A percentile compares a stretch with the other conserved stretches of the same genome.
phyloP scores from a whole-genome alignment of 805 yeast species.

The Candida easanensis region DNA sequence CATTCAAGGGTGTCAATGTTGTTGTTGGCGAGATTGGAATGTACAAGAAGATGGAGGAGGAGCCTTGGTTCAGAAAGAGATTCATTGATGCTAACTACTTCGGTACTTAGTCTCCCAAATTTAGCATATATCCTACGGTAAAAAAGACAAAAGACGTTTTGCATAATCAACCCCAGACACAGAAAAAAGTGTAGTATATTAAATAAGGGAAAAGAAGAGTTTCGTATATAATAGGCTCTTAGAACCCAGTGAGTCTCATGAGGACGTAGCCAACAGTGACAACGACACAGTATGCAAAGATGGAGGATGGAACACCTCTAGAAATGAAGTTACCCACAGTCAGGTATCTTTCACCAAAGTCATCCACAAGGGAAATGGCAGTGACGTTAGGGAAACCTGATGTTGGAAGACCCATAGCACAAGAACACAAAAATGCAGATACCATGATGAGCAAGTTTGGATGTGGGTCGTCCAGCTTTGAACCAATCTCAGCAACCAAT shows the following conservation, averaged over 20 bases:
- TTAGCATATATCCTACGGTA: too few species aligned
- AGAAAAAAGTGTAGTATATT: too few species aligned
- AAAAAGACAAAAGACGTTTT: too few species aligned
- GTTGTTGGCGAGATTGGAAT: conserved; percentile 66
- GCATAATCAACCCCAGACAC: too few species aligned
- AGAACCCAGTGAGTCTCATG: conserved; percentile 51
- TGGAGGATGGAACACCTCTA: conserved; percentile 85
- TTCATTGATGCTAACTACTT: conserved; percentile 76
- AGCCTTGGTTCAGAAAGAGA: conserved; percentile 62
- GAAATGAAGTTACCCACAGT: conserved; percentile 84
- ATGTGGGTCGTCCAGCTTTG: conserved; percentile 68
- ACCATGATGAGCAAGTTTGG: conserved; percentile 76
- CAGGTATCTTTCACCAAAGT: conserved; percentile 84
- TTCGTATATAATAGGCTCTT: neutral
- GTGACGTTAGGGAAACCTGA: conserved; percentile 98
- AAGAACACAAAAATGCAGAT: conserved; percentile 71
- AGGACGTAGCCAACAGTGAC: conserved; percentile 77
- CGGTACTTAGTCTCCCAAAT: conserved; percentile 51
- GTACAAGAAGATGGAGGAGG: conserved; percentile 43
- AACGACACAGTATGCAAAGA: conserved; percentile 69
- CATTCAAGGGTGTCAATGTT: conserved; percentile 59
- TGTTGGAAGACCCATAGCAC: conserved; percentile 97
- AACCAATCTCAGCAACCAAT: conserved; percentile 86
- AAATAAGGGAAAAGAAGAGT: too few species aligned
- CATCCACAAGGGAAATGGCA: conserved; percentile 92